These are phyloP conservation scores for Eucalyptus guilfoylei DNA, from an alignment of 345 rosid genomes.

Conservation along the genomic window DNA sequence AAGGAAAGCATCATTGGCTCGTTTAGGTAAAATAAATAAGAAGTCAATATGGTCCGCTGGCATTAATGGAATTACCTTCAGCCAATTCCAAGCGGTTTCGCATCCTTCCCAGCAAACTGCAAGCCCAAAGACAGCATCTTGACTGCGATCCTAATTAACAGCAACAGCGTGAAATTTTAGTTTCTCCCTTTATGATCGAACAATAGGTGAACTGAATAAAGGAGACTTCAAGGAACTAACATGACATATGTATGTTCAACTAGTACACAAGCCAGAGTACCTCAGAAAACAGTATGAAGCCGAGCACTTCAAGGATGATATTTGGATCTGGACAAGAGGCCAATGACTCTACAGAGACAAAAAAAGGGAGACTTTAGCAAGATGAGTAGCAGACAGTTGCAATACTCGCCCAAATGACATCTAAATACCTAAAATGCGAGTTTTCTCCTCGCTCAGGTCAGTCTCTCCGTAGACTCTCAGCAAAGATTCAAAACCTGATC, in stretches of 20 bases:
- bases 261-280: constrained; percentile 13
- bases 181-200: neutral
- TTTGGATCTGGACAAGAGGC: constrained; percentile 55
- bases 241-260: neutral
- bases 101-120: constrained; percentile 73
- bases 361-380: neutral
- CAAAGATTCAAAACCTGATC: constrained; percentile 64
- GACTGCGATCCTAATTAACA: constrained; percentile 60
- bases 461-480: constrained; percentile 77
- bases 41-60: neutral
- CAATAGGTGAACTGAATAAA: neutral
- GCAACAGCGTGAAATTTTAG: neutral
- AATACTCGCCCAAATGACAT: neutral
- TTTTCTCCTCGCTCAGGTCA: constrained; percentile 90
- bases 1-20: neutral
- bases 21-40: neutral
- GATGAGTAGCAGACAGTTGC: neutral
- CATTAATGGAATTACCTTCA: constrained; percentile 30
- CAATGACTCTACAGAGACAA: constrained; percentile 43
- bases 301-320: constrained; percentile 54
- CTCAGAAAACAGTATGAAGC: constrained; percentile 60
- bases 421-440: constrained; percentile 62
- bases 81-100: constrained; percentile 91
- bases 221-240: neutral
- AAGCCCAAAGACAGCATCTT: constrained; percentile 73